Evolutionary conservation across 345 rosid genomes (phyloP).

Genomic region (Pistacia integerrima): DNA sequence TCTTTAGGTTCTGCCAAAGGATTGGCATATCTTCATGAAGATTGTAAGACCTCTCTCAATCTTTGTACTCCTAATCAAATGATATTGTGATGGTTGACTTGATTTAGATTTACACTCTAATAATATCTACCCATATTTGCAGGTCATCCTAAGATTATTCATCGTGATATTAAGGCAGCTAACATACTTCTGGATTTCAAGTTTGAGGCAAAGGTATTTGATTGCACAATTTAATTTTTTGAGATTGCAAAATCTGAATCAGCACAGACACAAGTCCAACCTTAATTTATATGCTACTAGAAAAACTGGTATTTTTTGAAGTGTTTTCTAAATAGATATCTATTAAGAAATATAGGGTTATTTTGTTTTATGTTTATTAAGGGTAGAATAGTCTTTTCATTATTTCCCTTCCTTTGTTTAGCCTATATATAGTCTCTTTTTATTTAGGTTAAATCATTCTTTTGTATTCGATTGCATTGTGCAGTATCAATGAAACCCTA

Average conservation of each 20-base stretch:
- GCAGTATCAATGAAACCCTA: too few relatives aligned
- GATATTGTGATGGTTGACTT: background rate
- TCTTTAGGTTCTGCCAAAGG: conserved; percentile 95
- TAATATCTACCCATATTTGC: conserved; percentile 9
- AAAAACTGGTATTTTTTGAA: background rate
- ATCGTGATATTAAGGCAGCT: conserved; percentile 89
- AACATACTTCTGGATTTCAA: conserved; percentile 82
- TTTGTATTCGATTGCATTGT: too few relatives aligned
- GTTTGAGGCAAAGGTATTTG: conserved; percentile 82
- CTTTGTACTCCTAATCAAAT: background rate
- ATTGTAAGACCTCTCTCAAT: conserved; percentile 52
- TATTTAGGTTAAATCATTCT: too few relatives aligned
- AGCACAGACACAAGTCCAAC: background rate
- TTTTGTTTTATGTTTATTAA: too few relatives aligned
- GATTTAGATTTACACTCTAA: background rate
- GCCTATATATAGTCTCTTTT: too few relatives aligned
- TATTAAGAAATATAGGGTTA: too few relatives aligned
- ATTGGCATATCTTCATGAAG: conserved; percentile 95
- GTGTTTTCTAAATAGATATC: background rate
- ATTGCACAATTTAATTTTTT: background rate
- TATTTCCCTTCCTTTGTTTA: too few relatives aligned
- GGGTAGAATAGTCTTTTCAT: too few relatives aligned
- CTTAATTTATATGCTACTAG: conserved; percentile 1
- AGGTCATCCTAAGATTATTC: conserved; percentile 96
- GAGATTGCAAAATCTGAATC: background rate